phyloP scores from a whole-genome alignment of 306 rosid species.

The Elaeagnus macrophylla region DNA sequence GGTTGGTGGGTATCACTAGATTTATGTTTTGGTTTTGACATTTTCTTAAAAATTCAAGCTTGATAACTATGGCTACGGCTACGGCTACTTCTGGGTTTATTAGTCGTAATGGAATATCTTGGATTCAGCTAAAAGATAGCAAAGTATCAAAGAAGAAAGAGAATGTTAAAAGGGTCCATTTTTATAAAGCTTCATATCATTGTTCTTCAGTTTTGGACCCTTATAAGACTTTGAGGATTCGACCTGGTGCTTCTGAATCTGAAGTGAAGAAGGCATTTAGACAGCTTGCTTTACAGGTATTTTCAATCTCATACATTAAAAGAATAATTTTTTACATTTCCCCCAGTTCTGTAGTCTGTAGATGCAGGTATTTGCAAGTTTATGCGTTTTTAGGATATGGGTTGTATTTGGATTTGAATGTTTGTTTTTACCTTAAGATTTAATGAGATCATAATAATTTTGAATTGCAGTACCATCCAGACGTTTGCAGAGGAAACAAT shows the following conservation, averaged over 20 bases:
- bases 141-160: conserved; percentile 12
- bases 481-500: conserved; percentile 71
- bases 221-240: conserved; percentile 61
- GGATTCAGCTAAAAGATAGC: conserved; percentile 31
- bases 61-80: conserved; percentile 42
- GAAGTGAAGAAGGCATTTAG: conserved; percentile 84
- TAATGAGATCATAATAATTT: background rate
- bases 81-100: conserved; percentile 47
- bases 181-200: conserved; percentile 35
- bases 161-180: conserved; percentile 20
- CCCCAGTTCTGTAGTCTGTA: background rate
- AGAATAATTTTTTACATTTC: background rate
- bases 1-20: conserved; percentile 6
- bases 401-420: background rate
- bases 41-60: conserved; percentile 7
- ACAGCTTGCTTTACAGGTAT: conserved; percentile 79
- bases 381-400: too few species aligned
- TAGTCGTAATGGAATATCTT: conserved; percentile 39
- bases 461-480: conserved; percentile 75
- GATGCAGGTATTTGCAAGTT: background rate
- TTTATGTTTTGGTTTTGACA: conserved; percentile 1
- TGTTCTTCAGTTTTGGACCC: conserved; percentile 49
- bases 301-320: background rate
- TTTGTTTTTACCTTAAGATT: background rate
- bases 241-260: conserved; percentile 65